A percentile compares a stretch with the other conserved stretches of the same genome.
Evolutionary conservation across 148 eudicot genomes (phyloP).

Genomic region (Chenopodium album): DNA sequence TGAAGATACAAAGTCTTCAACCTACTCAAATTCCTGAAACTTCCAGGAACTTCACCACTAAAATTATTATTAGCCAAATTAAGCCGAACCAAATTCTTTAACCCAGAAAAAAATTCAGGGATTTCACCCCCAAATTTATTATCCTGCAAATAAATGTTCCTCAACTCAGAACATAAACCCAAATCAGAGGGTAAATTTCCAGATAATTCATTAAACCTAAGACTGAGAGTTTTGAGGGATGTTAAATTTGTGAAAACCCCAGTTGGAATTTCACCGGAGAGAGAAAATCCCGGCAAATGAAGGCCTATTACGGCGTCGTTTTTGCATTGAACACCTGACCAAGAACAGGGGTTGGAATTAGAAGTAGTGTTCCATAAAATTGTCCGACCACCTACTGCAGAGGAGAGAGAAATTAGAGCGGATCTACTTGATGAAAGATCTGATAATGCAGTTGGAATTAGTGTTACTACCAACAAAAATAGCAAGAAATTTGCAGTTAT

Average conservation of each 20-base stretch:
- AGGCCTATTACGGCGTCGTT: conserved; percentile 46
- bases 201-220: conserved; percentile 49
- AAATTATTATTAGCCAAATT: conserved; percentile 59
- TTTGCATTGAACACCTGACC: conserved; percentile 58
- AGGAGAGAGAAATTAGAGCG: conserved; percentile 55
- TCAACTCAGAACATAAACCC: conserved; percentile 30
- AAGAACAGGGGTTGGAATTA: conserved; percentile 40
- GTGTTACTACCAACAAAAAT: background rate
- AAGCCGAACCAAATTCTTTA: conserved; percentile 44
- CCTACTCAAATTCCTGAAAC: conserved; percentile 41
- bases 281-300: conserved; percentile 58
- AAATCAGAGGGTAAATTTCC: conserved; percentile 55
- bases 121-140: conserved; percentile 48
- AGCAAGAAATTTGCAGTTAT: background rate
- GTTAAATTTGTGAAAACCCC: conserved; percentile 46
- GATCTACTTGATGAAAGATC: conserved; percentile 41
- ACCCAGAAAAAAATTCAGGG: conserved; percentile 30
- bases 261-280: conserved; percentile 48
- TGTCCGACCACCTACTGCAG: conserved; percentile 65
- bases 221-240: conserved; percentile 43
- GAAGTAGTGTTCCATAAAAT: conserved; percentile 50
- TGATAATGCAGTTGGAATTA: conserved; percentile 17
- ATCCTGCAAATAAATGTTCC: conserved; percentile 53
- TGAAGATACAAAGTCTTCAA: conserved; percentile 59
- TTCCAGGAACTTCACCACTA: conserved; percentile 43